These are phyloP conservation scores for Westerdykella sp. DNA, from an alignment of 2,329 filamentous ascomycete species.

Conservation along the genomic window DNA sequence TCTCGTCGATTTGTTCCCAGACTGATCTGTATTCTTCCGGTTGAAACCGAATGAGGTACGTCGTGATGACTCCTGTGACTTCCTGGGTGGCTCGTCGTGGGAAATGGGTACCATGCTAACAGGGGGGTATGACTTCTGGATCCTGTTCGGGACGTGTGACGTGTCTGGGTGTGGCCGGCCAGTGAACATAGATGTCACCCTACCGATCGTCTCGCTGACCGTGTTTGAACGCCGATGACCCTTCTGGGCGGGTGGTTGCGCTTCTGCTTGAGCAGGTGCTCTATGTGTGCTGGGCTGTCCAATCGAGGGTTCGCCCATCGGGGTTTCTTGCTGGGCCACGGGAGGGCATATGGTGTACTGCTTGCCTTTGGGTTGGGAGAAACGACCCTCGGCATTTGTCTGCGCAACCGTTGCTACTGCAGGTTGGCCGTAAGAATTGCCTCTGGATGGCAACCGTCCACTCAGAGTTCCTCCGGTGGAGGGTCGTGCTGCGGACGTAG, in stretches of 20 bases:
- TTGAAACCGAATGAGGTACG: slow-evolving; percentile 47
- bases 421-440: slow-evolving; percentile 78
- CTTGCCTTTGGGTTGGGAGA: slow-evolving; percentile 67
- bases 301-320: slow-evolving; percentile 43
- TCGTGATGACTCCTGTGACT: slow-evolving; percentile 45
- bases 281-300: slow-evolving; percentile 55
- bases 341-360: slow-evolving; percentile 67
- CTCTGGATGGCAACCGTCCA: slow-evolving; percentile 62
- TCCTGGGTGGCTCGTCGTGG: slow-evolving; percentile 49
- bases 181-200: slow-evolving; percentile 77
- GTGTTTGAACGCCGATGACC: slow-evolving; percentile 60
- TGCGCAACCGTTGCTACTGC: slow-evolving; percentile 79
- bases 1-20: slow-evolving; percentile 37
- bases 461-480: slow-evolving; percentile 74
- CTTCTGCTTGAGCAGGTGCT: slow-evolving; percentile 49
- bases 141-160: slow-evolving; percentile 44
- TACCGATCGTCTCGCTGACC: slow-evolving; percentile 69
- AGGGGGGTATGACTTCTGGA: slow-evolving; percentile 72
- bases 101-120: slow-evolving; percentile 77
- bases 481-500: slow-evolving; percentile 51
- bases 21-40: slow-evolving; percentile 40
- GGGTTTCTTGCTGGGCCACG: slow-evolving; percentile 47
- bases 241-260: slow-evolving; percentile 60
- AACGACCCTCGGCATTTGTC: slow-evolving; percentile 82
- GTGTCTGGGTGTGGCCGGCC: slow-evolving; percentile 37